Percentiles rank a stretch among this genome's conserved stretches.
Conservation (phyloP, 225 moss, liverwort and hornwort genomes). For the Pseudisothecium myosuroides region DNA sequence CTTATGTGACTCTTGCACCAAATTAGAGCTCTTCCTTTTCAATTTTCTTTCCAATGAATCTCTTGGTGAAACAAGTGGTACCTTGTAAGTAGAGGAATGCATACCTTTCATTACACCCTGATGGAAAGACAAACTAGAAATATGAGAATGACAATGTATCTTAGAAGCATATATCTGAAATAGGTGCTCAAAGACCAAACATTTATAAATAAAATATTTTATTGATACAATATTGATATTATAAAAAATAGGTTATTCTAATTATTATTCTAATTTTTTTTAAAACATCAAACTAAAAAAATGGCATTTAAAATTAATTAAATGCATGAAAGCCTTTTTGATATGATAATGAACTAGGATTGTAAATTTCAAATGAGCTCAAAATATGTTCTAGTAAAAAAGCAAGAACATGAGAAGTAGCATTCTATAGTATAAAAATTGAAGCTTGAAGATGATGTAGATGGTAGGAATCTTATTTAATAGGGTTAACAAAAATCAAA, state of each 20-base stretch:
- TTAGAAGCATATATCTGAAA: neutral
- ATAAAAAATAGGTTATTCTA: too few species aligned
- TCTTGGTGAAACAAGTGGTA: neutral
- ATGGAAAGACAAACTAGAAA: neutral
- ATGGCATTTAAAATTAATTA: neutral
- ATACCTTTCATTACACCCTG: neutral
- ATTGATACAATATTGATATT: neutral
- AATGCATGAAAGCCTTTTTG: neutral
- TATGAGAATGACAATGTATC: neutral
- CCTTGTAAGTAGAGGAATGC: neutral
- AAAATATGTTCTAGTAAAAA: neutral
- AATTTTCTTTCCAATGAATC: neutral
- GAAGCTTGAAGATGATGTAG: neutral
- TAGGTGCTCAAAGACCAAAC: neutral
- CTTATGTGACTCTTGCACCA: neutral
- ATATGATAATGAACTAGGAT: neutral
- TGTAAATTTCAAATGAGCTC: neutral
- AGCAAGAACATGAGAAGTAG: neutral
- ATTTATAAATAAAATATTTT: neutral
- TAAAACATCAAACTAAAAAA: too few species aligned
- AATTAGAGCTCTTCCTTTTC: neutral
- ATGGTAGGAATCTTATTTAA: neutral
- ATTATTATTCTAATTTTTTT: too few species aligned
- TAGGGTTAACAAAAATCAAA: neutral
- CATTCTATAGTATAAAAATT: fast-evolving